Evolutionary conservation across 2,329 filamentous ascomycete species (phyloP).

Genomic region (Calonectria fujianensis): DNA sequence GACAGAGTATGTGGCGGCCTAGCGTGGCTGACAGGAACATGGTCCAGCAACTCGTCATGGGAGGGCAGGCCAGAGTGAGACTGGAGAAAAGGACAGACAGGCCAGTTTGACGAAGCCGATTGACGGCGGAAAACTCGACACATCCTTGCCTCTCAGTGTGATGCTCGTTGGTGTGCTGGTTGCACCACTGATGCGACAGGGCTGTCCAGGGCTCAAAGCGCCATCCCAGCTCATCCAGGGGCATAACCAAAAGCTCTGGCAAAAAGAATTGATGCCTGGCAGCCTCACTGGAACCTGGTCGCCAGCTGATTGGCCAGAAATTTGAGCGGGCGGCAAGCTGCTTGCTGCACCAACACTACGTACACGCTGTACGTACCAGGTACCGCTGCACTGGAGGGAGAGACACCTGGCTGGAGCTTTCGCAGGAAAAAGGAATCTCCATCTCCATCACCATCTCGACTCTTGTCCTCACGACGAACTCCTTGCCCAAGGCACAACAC

Average conservation of each 20-base stretch:
- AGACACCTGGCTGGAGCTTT: slow-evolving; percentile 50
- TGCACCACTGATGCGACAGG: neutral
- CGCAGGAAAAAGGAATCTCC: slow-evolving; percentile 42
- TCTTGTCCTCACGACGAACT: slow-evolving; percentile 15
- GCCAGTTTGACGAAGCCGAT: slow-evolving; percentile 19
- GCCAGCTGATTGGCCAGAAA: slow-evolving; percentile 54
- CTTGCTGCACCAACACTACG: slow-evolving; percentile 43
- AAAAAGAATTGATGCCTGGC: slow-evolving; percentile 55
- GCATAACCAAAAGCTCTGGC: slow-evolving; percentile 17
- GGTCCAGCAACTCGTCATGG: neutral
- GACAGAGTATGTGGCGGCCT: neutral
- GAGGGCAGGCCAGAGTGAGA: neutral
- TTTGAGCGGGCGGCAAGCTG: slow-evolving; percentile 49
- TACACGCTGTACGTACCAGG: neutral
- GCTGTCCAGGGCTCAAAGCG: slow-evolving; percentile 17
- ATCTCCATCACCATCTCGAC: slow-evolving; percentile 33
- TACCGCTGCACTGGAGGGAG: slow-evolving; percentile 43
- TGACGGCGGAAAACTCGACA: neutral
- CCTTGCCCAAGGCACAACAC: slow-evolving; percentile 11
- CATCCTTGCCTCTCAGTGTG: slow-evolving; percentile 28
- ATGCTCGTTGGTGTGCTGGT: slow-evolving; percentile 35
- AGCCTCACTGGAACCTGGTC: slow-evolving; percentile 48
- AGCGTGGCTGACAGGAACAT: neutral
- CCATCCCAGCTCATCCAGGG: slow-evolving; percentile 13
- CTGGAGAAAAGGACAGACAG: slow-evolving; percentile 25